Percentiles rank a stretch among this genome's conserved stretches.
These are phyloP conservation scores for Truncatella angustata DNA, from an alignment of 2,329 filamentous ascomycete species.

Conservation along the genomic window DNA sequence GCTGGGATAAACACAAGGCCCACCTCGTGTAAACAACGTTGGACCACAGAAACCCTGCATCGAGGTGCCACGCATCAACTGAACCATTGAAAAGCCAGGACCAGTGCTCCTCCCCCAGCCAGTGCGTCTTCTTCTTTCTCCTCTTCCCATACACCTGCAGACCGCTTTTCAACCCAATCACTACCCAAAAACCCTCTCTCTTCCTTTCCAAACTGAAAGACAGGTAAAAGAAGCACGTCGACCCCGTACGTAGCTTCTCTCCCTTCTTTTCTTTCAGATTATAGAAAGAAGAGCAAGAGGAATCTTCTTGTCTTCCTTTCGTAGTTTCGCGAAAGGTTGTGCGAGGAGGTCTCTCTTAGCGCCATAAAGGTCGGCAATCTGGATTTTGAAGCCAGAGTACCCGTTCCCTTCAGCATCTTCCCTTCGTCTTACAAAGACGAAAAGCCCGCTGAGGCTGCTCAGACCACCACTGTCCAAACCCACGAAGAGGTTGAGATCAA, in stretches of 20 bases:
- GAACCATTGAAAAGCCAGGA: conserved; percentile 9
- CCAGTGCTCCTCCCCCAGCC: conserved; percentile 1
- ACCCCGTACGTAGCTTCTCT: conserved; percentile 31
- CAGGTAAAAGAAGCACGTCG: conserved; percentile 31
- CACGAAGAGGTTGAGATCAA: conserved; percentile 90
- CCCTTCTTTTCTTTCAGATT: conserved; percentile 39
- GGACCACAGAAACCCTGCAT: conserved; percentile 13
- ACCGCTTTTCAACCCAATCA: conserved; percentile 7
- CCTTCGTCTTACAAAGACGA: conserved; percentile 88
- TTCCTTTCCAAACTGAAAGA: conserved; percentile 32
- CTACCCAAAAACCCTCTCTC: conserved; percentile 25
- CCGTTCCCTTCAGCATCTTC: conserved; percentile 99
- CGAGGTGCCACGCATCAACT: conserved; percentile 13
- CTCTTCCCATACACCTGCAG: conserved; percentile 8
- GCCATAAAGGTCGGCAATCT: conserved; percentile 82
- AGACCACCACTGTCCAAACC: conserved; percentile 57
- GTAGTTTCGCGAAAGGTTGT: conserved; percentile 40
- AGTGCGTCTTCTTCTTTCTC: conserved; percentile 2
- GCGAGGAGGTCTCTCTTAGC: conserved; percentile 42
- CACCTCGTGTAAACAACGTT: conserved; percentile 14
- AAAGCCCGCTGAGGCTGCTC: conserved; percentile 51
- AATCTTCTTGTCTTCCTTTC: conserved; percentile 67
- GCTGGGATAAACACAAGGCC: conserved; percentile 13
- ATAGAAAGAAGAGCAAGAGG: conserved; percentile 62
- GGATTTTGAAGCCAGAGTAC: conserved; percentile 99